These are phyloP conservation scores for Globisporangium viniferum DNA, from an alignment of 352 stramenopile genomes.

Conservation along the genomic window DNA sequence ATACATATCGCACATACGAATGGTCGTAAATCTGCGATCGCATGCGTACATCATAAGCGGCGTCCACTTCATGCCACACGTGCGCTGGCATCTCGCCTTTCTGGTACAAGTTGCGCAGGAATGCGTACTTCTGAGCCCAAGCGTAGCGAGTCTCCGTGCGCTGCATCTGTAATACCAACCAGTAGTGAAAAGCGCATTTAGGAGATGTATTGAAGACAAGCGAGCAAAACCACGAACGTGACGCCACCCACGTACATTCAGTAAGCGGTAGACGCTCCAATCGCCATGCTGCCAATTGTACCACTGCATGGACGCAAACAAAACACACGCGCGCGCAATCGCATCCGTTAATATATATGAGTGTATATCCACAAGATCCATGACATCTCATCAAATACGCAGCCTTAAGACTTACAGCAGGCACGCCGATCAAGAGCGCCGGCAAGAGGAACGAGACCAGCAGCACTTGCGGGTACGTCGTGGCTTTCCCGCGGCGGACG, in stretches of 20 bases:
- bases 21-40: neutral
- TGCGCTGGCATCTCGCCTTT: conserved; percentile 47
- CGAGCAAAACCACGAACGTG: conserved; percentile 12
- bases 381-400: neutral
- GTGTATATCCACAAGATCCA: neutral
- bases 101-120: conserved; percentile 46
- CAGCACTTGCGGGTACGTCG: conserved; percentile 39
- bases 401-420: conserved; percentile 24
- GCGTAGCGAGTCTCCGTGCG: conserved; percentile 44
- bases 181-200: neutral
- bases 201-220: neutral
- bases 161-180: conserved; percentile 33
- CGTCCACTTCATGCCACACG: conserved; percentile 49
- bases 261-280: conserved; percentile 23
- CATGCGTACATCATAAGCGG: conserved; percentile 55
- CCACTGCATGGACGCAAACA: conserved; percentile 13
- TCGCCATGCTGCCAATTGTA: conserved; percentile 22
- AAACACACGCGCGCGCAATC: neutral
- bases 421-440: conserved; percentile 33
- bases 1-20: neutral
- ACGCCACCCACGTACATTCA: conserved; percentile 15
- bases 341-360: neutral
- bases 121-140: conserved; percentile 65
- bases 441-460: conserved; percentile 42
- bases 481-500: conserved; percentile 36